Conservation (phyloP, 1,284 basidiomycete genomes). For the Moesziomyces sp. region DNA sequence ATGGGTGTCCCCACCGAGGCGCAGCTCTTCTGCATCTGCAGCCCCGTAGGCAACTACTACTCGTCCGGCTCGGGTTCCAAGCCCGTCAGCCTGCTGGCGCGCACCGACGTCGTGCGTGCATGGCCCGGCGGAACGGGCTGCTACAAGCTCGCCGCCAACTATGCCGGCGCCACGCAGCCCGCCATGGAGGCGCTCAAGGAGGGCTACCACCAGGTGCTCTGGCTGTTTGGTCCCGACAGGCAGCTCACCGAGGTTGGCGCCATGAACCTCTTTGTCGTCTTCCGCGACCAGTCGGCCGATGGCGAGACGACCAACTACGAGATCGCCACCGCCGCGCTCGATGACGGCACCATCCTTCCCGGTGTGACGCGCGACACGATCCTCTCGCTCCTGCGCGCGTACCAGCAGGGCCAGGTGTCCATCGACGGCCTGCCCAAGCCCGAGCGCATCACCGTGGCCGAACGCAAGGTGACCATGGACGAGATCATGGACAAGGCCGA, state of each 20-base stretch:
- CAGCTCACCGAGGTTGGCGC: conserved; percentile 55
- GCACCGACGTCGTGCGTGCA: conserved; percentile 73
- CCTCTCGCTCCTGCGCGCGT: conserved; percentile 75
- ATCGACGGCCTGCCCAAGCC: conserved; percentile 47
- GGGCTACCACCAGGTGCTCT: conserved; percentile 52
- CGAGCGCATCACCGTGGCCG: conserved; percentile 29
- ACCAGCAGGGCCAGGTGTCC: conserved; percentile 73
- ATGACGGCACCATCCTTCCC: conserved; percentile 87
- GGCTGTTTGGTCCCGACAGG: conserved; percentile 46
- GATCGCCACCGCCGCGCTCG: conserved; percentile 70
- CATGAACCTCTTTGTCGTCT: conserved; percentile 57
- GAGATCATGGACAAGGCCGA: conserved; percentile 41
- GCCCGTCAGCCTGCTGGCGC: conserved; percentile 44
- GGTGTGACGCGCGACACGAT: conserved; percentile 90
- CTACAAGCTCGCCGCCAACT: conserved; percentile 88
- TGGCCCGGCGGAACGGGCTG: conserved; percentile 91
- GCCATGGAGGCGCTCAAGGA: conserved; percentile 42
- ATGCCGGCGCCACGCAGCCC: conserved; percentile 47
- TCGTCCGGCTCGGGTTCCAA: conserved; percentile 48
- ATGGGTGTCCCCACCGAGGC: conserved; percentile 52
- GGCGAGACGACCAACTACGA: conserved; percentile 25
- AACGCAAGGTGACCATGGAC: conserved; percentile 50
- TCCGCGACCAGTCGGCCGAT: conserved; percentile 36
- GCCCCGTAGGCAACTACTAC: conserved; percentile 56
- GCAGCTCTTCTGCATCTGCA: conserved; percentile 56